Evolutionary conservation across 306 rosid genomes (phyloP), one percentile per base, ranked within the genome.

Genomic region (Quercus cerris): DNA sequence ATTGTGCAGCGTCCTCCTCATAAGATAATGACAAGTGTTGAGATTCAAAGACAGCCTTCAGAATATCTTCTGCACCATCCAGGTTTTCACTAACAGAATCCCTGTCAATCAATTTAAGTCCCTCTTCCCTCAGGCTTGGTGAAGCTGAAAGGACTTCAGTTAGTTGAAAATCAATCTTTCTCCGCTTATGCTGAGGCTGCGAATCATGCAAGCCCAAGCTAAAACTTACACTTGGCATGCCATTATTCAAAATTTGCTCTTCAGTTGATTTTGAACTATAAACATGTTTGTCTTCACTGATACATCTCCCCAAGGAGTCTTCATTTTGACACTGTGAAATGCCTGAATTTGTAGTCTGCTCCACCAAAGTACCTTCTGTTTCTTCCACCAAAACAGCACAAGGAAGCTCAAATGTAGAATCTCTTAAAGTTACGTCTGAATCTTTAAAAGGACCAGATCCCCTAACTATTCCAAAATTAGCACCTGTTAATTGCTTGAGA

Each of bases 151-250:
- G 78, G 63, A 56, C 74, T 55, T 75, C 73, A 76, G 59, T 64
- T 38, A 55, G 51, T 71, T 78, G 79, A 33, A 44, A 66, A 58
- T 81, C 92, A 75, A 69, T 80, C 86, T 86, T 89, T 80, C 88
- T 89, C 82, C 87, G 87, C 74, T 93, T 90, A 30, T 76, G 84
- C 76, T 76, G 87, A 84, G 86, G 75, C 66, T 70, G 69, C 17
- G 86, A 86, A 78, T 74, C 84, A 76, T 84, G 87, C 82, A 78
- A 33, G 82, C 78, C 84, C 75, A 81, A 74, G 71, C 77, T 56
- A 72, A 71, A 74, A 80, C 63, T 64, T 27, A 73, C 68, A 44
- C 80, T 62, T 28, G 31, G 78, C 2, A 25, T 56, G 62, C 83
- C 80, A 59, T 74, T 82, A 52, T 64, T 80, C 56, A 81, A 73